phyloP scores from a whole-genome alignment of 2,329 filamentous ascomycete genomes.

The Colletotrichum sp. region DNA sequence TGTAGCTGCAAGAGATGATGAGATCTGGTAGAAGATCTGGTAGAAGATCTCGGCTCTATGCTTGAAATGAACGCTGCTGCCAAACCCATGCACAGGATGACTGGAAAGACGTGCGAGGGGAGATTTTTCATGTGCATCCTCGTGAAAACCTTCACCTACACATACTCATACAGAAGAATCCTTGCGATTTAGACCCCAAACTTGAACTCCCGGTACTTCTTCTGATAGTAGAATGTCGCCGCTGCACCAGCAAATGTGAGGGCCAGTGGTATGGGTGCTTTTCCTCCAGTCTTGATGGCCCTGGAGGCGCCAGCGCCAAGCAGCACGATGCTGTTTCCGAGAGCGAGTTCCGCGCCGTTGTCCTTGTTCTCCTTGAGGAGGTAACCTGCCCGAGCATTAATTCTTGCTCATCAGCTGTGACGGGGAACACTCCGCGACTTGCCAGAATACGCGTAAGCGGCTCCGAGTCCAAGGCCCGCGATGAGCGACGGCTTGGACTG shows the following conservation, averaged over 20 bases:
- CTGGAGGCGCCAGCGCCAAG: conserved; percentile 41
- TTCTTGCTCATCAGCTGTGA: not conserved
- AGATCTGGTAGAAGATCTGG: not conserved
- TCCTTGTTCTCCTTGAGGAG: conserved; percentile 47
- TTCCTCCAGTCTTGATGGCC: conserved; percentile 41
- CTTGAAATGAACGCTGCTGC: not conserved
- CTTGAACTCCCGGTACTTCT: conserved; percentile 44
- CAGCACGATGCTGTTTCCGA: conserved; percentile 42
- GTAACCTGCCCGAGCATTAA: conserved; percentile 33
- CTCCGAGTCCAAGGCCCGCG: conserved; percentile 34
- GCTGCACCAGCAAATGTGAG: conserved; percentile 37
- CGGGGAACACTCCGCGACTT: not conserved
- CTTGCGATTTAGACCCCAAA: conserved; percentile 35
- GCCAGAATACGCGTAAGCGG: conserved; percentile 36
- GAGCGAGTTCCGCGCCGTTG: conserved; percentile 45
- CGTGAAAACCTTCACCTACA: not conserved
- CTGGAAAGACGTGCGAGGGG: not conserved
- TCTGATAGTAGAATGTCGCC: conserved; percentile 46
- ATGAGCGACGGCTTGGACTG: conserved; percentile 36
- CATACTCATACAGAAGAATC: not conserved
- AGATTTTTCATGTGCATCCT: not conserved
- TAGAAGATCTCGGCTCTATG: not conserved
- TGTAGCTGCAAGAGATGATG: not conserved
- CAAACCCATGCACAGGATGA: not conserved
- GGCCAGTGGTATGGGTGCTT: conserved; percentile 39